Conservation (phyloP, 75 land plant species). For the Pinus albicaulis region DNA sequence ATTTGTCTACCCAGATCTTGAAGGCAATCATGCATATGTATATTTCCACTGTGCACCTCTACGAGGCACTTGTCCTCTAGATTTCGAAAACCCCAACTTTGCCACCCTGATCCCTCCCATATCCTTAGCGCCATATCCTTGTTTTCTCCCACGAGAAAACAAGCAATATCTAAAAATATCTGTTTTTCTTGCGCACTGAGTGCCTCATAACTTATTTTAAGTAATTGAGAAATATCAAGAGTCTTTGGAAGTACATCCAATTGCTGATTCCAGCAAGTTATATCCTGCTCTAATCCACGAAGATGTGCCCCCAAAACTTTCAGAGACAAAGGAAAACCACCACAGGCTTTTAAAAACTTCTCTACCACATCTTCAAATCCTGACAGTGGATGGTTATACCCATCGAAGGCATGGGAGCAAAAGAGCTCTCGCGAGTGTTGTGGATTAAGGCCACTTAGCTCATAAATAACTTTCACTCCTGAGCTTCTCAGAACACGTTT, state of each 20-base stretch:
- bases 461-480: background rate
- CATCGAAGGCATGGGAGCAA: background rate
- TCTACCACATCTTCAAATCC: background rate
- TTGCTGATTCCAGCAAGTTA: background rate
- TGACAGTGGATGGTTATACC: background rate
- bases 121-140: too few species aligned
- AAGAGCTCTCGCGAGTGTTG: background rate
- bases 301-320: background rate
- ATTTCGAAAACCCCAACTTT: too few species aligned
- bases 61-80: too few species aligned
- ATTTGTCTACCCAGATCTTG: too few species aligned
- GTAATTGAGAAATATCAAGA: background rate
- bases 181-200: too few species aligned
- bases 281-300: background rate
- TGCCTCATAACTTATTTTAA: too few species aligned
- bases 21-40: too few species aligned
- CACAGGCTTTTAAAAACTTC: background rate
- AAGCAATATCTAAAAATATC: too few species aligned
- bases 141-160: too few species aligned
- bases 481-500: background rate
- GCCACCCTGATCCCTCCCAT: too few species aligned
- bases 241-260: background rate
- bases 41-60: too few species aligned
- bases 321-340: background rate
- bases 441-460: background rate